Percentiles rank a stretch among this genome's conserved stretches.
Evolutionary conservation across 192 early-diverging fungal species (phyloP).

Genomic region (Chytriomyces sp.): DNA sequence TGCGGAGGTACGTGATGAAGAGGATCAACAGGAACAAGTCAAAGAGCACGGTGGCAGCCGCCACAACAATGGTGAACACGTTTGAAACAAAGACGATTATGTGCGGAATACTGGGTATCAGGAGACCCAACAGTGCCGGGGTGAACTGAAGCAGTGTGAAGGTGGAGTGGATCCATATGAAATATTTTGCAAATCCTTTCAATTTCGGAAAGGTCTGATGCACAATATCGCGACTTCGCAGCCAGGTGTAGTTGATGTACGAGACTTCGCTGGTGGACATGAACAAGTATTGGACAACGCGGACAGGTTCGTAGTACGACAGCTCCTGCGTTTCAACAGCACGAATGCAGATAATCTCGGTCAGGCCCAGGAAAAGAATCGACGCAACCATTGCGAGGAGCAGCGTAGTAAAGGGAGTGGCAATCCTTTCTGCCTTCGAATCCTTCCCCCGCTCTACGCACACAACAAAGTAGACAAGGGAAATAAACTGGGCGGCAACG

Average conservation of each 20-base stretch:
- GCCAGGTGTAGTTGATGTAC: neutral
- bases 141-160: no score
- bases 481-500: no score
- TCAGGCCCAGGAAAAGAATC: neutral
- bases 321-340: neutral
- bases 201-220: neutral
- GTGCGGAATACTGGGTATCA: no score
- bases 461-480: no score
- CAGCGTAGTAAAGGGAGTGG: neutral
- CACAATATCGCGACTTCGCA: neutral
- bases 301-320: constrained; percentile 1
- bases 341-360: neutral
- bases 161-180: neutral
- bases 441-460: neutral
- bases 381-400: neutral
- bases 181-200: neutral
- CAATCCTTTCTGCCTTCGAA: neutral
- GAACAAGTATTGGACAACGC: neutral
- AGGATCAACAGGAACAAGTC: no score
- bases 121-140: no score
- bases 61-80: no score
- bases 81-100: no score
- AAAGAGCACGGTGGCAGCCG: no score
- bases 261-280: neutral
- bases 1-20: no score